Percentiles rank a stretch among this genome's conserved stretches.
Evolutionary conservation across 805 yeast genomes (phyloP).

Genomic region (Clavispora asparagi): DNA sequence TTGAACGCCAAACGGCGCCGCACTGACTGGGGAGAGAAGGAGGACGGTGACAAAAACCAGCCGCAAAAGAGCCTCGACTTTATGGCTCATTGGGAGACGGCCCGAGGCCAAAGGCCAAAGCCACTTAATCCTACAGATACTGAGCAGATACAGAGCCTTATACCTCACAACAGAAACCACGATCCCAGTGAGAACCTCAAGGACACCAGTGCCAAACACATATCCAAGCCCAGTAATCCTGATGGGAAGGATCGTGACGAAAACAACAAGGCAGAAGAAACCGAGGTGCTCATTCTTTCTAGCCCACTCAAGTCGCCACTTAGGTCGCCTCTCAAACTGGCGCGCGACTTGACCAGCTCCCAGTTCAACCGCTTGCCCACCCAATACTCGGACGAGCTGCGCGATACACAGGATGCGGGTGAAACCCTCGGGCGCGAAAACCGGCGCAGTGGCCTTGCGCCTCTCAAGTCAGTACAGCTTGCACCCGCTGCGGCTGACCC

Average conservation of each 20-base stretch:
- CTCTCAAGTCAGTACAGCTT: neutral
- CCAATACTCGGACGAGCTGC: conserved; percentile 13
- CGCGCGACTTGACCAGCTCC: conserved; percentile 12
- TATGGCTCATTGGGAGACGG: too few species aligned
- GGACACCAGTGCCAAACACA: too few species aligned
- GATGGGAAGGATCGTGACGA: too few species aligned
- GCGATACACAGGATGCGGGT: neutral
- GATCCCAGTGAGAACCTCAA: too few species aligned
- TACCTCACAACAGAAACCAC: too few species aligned
- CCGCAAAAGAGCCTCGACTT: too few species aligned
- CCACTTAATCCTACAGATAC: too few species aligned
- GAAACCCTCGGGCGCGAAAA: neutral
- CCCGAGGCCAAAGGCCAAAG: too few species aligned
- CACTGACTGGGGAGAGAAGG: neutral
- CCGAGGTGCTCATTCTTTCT: conserved; percentile 6
- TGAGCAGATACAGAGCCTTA: too few species aligned
- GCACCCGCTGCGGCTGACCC: neutral
- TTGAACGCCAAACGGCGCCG: neutral
- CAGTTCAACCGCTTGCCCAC: conserved; percentile 18
- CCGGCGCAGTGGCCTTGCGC: too few species aligned
- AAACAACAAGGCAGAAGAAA: neutral
- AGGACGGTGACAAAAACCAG: neutral
- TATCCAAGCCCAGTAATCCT: too few species aligned
- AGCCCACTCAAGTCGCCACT: conserved; percentile 10
- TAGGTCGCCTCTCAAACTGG: neutral